A percentile compares a stretch with the other conserved stretches of the same genome.
Evolutionary conservation across 1,139 yeast genomes (phyloP).

Genomic region (Kodamaea fungicola): DNA sequence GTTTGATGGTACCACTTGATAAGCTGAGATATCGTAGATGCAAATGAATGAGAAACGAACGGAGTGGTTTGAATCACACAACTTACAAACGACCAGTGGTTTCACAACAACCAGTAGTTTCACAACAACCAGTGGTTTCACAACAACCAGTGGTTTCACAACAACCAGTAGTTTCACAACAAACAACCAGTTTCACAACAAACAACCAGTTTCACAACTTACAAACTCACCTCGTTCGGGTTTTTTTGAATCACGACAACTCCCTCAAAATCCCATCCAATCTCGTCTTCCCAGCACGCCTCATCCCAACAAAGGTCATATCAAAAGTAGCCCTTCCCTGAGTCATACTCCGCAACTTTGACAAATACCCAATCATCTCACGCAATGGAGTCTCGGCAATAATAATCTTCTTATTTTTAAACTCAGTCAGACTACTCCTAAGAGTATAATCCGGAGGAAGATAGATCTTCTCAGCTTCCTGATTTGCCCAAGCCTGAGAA

Average conservation of each 20-base stretch:
- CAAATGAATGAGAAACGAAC: too few species aligned
- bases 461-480: slow-evolving; percentile 49
- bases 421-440: slow-evolving; percentile 11
- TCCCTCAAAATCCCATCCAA: slow-evolving; percentile 25
- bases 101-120: too few species aligned
- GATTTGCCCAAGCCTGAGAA: slow-evolving; percentile 40
- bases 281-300: slow-evolving; percentile 50
- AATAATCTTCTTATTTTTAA: slow-evolving; percentile 51
- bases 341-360: slow-evolving; percentile 74
- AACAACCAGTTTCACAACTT: too few species aligned
- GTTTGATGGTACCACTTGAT: too few species aligned
- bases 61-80: too few species aligned
- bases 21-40: too few species aligned
- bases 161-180: too few species aligned
- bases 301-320: slow-evolving; percentile 77
- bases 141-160: too few species aligned
- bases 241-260: slow-evolving; percentile 6
- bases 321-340: slow-evolving; percentile 86
- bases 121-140: too few species aligned
- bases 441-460: slow-evolving; percentile 60
- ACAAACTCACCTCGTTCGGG: too few species aligned
- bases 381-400: slow-evolving; percentile 79
- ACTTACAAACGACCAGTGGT: too few species aligned
- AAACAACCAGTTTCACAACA: too few species aligned
- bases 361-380: slow-evolving; percentile 87